Evolutionary conservation across 139 green algal species (phyloP).

Genomic region (Closterium sp.): DNA sequence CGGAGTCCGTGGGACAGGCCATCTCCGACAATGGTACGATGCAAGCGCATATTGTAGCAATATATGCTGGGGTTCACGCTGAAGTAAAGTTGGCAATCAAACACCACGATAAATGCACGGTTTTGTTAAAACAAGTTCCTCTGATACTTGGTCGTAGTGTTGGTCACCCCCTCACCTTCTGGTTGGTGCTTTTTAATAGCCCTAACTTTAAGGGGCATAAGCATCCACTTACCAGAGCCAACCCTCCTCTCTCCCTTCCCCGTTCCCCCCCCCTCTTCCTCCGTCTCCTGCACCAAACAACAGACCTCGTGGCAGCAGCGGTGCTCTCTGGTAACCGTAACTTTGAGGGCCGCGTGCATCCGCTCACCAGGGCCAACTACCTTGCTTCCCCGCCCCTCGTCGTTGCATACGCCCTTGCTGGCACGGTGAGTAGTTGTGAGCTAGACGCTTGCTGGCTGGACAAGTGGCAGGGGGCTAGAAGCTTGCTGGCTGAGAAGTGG

Average conservation of each 20-base stretch:
- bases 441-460: no score
- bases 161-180: no score
- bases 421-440: slow-evolving; percentile 20
- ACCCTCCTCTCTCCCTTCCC: no score
- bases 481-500: no score
- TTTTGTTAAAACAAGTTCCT: no score
- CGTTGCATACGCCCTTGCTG: slow-evolving; percentile 45
- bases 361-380: slow-evolving; percentile 48
- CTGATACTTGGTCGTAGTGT: no score
- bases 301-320: slow-evolving; percentile 50
- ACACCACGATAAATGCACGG: no score
- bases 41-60: background rate
- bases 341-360: slow-evolving; percentile 55
- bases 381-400: slow-evolving; percentile 45
- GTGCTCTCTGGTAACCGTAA: slow-evolving; percentile 56
- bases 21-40: slow-evolving; percentile 32
- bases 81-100: background rate
- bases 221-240: background rate
- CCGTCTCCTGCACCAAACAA: no score
- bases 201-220: background rate
- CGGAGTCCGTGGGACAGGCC: slow-evolving; percentile 17
- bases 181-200: no score
- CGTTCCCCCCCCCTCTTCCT: background rate
- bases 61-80: background rate
- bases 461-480: no score